These are phyloP conservation scores for Coemansia sp. DNA, from an alignment of 192 early-diverging fungal species.

Conservation along the genomic window DNA sequence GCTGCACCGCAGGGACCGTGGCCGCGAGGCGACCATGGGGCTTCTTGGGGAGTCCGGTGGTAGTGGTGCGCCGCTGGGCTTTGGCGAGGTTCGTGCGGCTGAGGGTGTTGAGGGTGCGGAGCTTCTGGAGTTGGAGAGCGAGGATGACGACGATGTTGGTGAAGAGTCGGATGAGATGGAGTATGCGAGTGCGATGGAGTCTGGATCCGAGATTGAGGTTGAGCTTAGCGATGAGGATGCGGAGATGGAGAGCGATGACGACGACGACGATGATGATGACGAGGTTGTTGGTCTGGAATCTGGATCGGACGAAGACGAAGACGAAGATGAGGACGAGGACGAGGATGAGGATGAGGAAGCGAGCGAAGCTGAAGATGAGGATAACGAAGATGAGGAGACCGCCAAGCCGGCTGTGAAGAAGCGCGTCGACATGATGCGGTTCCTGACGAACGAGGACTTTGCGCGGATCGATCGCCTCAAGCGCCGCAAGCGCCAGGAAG, in stretches of 20 bases:
- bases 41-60: conserved; percentile 60
- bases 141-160: not conserved
- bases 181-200: conserved; percentile 14
- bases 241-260: conserved; percentile 1
- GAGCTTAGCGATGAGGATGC: conserved; percentile 27
- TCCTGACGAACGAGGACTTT: conserved; percentile 70
- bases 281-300: conserved; percentile 1
- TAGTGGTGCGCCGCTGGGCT: conserved; percentile 56
- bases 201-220: conserved; percentile 6
- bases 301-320: conserved; percentile 31
- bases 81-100: conserved; percentile 67
- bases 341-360: conserved; percentile 48
- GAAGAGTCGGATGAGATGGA: conserved; percentile 19
- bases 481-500: conserved; percentile 53
- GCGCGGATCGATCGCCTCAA: conserved; percentile 76
- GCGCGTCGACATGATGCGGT: conserved; percentile 80
- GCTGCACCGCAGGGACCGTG: conserved; percentile 89
- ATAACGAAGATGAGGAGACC: not conserved
- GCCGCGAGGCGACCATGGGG: conserved; percentile 76
- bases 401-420: conserved; percentile 14
- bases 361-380: not conserved
- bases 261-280: conserved; percentile 48
- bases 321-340: conserved; percentile 46
- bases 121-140: conserved; percentile 55
- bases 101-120: conserved; percentile 83